These are phyloP conservation scores for Hypoxylon sp. DNA, from an alignment of 2,329 filamentous ascomycete genomes.

Conservation along the genomic window DNA sequence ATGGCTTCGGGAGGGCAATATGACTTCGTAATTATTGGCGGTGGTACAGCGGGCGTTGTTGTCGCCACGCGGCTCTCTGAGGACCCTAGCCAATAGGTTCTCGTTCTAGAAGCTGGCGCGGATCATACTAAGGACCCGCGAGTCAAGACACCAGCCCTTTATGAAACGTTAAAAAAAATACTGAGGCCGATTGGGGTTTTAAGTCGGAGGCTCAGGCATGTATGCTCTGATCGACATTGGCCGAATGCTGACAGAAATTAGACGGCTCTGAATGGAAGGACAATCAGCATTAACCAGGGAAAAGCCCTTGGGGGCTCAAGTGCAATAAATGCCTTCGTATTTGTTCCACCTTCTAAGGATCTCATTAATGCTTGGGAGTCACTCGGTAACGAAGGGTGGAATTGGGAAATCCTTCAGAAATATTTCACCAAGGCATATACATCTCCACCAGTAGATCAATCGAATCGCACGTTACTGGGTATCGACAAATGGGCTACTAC, in stretches of 20 bases:
- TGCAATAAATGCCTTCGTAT: constrained; percentile 41
- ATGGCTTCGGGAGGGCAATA: too few relatives aligned
- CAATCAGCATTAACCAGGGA: constrained; percentile 39
- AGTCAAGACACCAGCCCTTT: constrained; percentile 33
- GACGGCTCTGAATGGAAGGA: constrained; percentile 27
- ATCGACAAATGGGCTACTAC: constrained; percentile 24
- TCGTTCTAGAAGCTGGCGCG: constrained; percentile 41
- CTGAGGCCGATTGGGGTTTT: constrained; percentile 36
- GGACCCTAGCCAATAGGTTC: constrained; percentile 23
- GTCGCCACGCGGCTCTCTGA: constrained; percentile 41
- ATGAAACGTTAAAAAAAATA: too few relatives aligned
- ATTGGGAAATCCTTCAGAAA: constrained; percentile 32
- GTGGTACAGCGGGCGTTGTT: constrained; percentile 35
- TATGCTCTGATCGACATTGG: neutral
- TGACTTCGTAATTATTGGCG: constrained; percentile 31
- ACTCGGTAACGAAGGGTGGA: constrained; percentile 41
- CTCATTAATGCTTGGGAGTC: constrained; percentile 37
- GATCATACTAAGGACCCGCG: constrained; percentile 31
- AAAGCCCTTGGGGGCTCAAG: constrained; percentile 42
- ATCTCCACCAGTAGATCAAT: constrained; percentile 14
- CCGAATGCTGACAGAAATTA: constrained; percentile 5
- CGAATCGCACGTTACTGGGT: constrained; percentile 31
- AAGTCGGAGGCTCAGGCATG: constrained; percentile 32
- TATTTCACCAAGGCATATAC: constrained; percentile 41
- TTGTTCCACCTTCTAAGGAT: constrained; percentile 28